Evolutionary conservation across 148 eudicot species (phyloP), one percentile per base, ranked within the genome.

Genomic region (Rhododendron kiyosumense): DNA sequence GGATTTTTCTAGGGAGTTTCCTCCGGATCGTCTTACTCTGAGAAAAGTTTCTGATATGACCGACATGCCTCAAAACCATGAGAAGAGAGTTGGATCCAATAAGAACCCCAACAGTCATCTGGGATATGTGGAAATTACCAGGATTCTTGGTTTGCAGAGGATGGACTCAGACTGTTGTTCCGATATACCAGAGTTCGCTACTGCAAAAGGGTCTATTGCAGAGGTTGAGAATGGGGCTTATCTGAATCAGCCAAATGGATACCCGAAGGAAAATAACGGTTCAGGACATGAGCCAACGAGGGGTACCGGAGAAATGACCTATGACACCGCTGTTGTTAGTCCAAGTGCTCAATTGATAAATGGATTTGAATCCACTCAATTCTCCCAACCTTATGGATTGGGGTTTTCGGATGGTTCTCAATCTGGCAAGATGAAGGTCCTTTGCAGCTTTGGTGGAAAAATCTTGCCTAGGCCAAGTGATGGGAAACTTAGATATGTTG

Each of bases 401-500:
- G 92, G 92, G 81, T 85, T 88, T 88, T 86, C 88, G 1, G 96
- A 93, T 63, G 87, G 92, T 82, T 88, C 94, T 34, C 95, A 91
- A 89, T 84, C 93, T 79, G 94, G 90, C 8, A 96, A 93, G 86
- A 85, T 96, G 90, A 95, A 96, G 89, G 88, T 96, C 83, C 97
- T 96, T 38, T 96, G 98, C 88, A 95, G 99, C 86, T 95, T 94
- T 90, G 98, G 96, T 82, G 99, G 99, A 71, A 94, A 88, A 90
- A 92, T 96, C 87, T 92, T 96, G 94, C 98, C 95, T 36, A 91
- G 99, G 73, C 99, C 98, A 52, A 87, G 95, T 92, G 99, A 96
- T 91, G 96, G 92, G 41, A 95, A 94, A 83, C 96, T 96, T 81
- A 92, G 99, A 90, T 96, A 96, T 87, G 97, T 94, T 57, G 99